These are phyloP conservation scores for Entelexis paramagnoliae DNA, from an alignment of 1,139 yeast species.

Conservation along the genomic window DNA sequence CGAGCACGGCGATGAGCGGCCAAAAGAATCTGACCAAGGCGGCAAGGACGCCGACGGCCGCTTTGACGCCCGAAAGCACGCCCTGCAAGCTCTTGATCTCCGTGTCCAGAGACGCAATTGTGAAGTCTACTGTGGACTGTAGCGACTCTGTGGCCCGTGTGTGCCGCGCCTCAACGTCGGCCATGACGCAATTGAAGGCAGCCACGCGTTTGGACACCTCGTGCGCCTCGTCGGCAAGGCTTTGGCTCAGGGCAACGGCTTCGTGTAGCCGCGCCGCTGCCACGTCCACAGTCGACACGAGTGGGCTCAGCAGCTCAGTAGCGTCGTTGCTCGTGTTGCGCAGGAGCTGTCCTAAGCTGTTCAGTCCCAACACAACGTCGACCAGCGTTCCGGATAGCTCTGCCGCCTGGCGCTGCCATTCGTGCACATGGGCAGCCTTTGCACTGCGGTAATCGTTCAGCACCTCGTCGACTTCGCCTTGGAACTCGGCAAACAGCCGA, in stretches of 20 bases:
- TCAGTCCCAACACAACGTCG: neutral
- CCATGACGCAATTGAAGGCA: neutral
- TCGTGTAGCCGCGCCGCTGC: neutral
- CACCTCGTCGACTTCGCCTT: neutral
- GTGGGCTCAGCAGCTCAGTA: neutral
- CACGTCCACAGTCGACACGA: neutral
- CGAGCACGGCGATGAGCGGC: neutral
- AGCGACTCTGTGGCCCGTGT: neutral
- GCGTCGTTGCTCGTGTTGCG: neutral
- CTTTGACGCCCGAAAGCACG: neutral
- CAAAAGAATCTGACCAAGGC: neutral
- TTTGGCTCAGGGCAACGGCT: neutral
- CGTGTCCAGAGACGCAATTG: neutral
- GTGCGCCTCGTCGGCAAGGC: neutral
- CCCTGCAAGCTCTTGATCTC: neutral
- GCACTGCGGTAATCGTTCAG: neutral
- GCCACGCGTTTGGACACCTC: neutral
- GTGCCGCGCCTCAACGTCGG: slow-evolving; percentile 2
- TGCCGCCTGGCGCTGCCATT: neutral
- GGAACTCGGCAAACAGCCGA: slow-evolving; percentile 14
- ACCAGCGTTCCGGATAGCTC: neutral
- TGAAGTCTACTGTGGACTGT: neutral
- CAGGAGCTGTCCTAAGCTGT: neutral
- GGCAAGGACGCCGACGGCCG: neutral
- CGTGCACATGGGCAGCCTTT: neutral